Conservation (phyloP, 495 filamentous ascomycete species). For the Hypomontagnella submonticulosa region DNA sequence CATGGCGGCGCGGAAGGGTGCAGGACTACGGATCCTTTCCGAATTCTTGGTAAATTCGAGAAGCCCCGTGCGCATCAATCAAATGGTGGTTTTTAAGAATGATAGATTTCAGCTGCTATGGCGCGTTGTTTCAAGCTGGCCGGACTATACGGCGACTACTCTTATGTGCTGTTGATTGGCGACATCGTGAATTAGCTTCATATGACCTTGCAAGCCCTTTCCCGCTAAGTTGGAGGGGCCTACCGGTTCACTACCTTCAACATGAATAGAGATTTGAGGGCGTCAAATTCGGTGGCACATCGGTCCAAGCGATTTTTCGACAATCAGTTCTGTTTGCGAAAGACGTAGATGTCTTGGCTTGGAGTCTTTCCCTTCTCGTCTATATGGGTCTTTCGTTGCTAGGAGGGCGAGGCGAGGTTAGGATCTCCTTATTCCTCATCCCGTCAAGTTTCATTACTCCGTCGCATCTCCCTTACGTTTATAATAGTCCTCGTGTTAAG, state of each 20-base stretch:
- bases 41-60: conserved; percentile 4
- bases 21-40: conserved; percentile 8
- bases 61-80: neutral
- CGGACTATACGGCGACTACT: too few species aligned
- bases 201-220: too few species aligned
- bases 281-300: neutral
- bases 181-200: too few species aligned
- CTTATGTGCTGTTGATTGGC: too few species aligned
- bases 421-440: neutral
- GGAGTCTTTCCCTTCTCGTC: neutral
- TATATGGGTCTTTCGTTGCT: neutral
- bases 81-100: neutral
- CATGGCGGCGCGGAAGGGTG: conserved; percentile 14
- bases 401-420: neutral
- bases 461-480: neutral
- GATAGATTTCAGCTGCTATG: too few species aligned
- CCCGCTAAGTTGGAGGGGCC: too few species aligned
- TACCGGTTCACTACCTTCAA: too few species aligned
- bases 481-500: too few species aligned
- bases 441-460: neutral
- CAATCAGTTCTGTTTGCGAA: conserved; percentile 12
- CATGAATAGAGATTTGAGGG: neutral
- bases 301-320: neutral
- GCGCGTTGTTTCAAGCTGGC: too few species aligned
- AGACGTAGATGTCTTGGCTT: neutral